Base-by-base conservation (phyloP, 192 early-diverging fungal genomes). In the Linnemannia zychae region DNA sequence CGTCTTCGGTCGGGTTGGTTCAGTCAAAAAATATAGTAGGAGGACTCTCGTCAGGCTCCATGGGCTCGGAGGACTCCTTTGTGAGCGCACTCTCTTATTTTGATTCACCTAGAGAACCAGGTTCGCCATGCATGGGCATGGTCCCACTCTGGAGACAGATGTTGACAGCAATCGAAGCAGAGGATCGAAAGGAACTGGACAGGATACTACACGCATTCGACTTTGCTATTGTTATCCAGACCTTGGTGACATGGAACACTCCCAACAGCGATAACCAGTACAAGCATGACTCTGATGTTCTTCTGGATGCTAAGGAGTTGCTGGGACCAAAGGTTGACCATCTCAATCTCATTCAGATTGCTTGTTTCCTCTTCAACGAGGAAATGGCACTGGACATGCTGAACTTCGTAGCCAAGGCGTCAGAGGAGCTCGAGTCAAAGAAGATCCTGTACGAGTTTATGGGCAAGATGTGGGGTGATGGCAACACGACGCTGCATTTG, bases 391-490 rank as follows among this genome's bases (percentile, higher is more conserved):
- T 92, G 22, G 92, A 93, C 65, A 76, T 94, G 48, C 76, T 94
- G 37, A 87, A 93, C 28, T 94, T 93, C 77, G 91, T 94, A 18
- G 81, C 77, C 38, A 84, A 75, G 24, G 81, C 85, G 2, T 92
- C 91, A 0, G 89, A 92, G 22, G 92, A 92, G 65, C 89, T 93
- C 33, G 90, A 91, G 66, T 90, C 92, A 3, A 89, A 90, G 67
- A 92, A 93, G 71, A 89, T 93, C 24, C 88, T 94, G 3, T 92
- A 89, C 67, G 92, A 93, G 75, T 93, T 94, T 67, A 91, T 94
- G 91, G 92, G 92, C 52, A 89, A 91, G 71, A 83, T 92, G 44
- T 94, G 92, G 92, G 93, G 93, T 38, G 88, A 92, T 74, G 92
- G 93, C 6, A 94, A 94, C 83, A 93, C 92, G 0, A 88, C 91